A percentile compares a stretch with the other conserved stretches of the same genome.
Evolutionary conservation across 805 yeast genomes (phyloP).

Genomic region (Kluyveromyces aestuarii): DNA sequence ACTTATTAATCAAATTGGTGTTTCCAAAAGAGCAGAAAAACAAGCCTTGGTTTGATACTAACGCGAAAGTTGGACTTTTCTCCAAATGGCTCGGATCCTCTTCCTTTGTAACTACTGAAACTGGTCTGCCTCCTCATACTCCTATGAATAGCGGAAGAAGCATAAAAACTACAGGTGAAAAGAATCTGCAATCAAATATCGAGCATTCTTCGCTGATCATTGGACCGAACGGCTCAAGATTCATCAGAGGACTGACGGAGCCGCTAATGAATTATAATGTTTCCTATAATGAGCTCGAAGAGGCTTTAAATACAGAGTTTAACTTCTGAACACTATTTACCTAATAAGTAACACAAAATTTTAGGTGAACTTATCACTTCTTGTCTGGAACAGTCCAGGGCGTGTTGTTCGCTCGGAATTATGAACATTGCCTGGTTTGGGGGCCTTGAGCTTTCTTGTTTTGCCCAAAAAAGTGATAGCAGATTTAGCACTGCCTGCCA

Average conservation of each 20-base stretch:
- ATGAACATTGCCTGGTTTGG: constrained; percentile 8
- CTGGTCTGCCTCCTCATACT: constrained; percentile 1
- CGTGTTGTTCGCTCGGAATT: constrained; percentile 1
- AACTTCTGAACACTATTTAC: constrained; percentile 6
- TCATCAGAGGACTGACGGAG: constrained; percentile 6
- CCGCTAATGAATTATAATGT: constrained; percentile 14
- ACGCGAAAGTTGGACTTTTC: background rate
- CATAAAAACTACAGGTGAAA: background rate
- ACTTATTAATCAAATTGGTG: constrained; percentile 3
- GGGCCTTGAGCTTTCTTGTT: constrained; percentile 25
- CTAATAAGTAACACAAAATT: background rate
- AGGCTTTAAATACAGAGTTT: constrained; percentile 24
- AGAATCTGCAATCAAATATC: background rate
- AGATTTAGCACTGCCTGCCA: constrained; percentile 47
- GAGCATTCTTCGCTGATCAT: constrained; percentile 3
- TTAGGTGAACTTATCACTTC: constrained; percentile 12
- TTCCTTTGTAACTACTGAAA: constrained; percentile 7
- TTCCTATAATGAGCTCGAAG: constrained; percentile 19
- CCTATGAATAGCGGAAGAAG: background rate
- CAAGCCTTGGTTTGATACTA: constrained; percentile 1
- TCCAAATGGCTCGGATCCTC: constrained; percentile 3
- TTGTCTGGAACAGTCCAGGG: constrained; percentile 11
- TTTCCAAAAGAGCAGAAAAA: background rate
- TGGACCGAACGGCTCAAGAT: constrained; percentile 8
- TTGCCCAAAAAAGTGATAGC: constrained; percentile 48